These are phyloP conservation scores for Aspergillus hancockii DNA, from an alignment of 495 filamentous ascomycete species.

Conservation along the genomic window DNA sequence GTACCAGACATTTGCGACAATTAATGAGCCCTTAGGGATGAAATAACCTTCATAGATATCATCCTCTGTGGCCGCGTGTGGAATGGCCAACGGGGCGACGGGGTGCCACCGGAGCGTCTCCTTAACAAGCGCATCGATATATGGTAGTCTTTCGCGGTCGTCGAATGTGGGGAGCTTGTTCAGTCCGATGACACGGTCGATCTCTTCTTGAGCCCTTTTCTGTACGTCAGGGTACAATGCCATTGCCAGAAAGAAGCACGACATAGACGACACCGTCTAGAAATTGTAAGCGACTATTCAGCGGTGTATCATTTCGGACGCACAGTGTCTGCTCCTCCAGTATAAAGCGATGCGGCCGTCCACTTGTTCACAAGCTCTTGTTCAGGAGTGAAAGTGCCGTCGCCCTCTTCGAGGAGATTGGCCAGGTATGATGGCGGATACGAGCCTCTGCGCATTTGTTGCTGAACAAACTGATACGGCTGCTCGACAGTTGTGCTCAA, in stretches of 20 bases:
- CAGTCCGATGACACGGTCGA: slow-evolving; percentile 50
- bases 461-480: slow-evolving; percentile 46
- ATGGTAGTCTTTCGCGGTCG: slow-evolving; percentile 38
- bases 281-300: background rate
- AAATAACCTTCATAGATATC: slow-evolving; percentile 39
- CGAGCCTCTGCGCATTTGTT: slow-evolving; percentile 37
- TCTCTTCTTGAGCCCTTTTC: slow-evolving; percentile 50
- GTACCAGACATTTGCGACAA: slow-evolving; percentile 42
- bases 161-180: slow-evolving; percentile 28
- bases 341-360: slow-evolving; percentile 51
- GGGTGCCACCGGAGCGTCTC: slow-evolving; percentile 47
- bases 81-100: slow-evolving; percentile 43
- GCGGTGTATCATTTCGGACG: background rate
- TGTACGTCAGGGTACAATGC: slow-evolving; percentile 42
- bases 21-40: slow-evolving; percentile 44
- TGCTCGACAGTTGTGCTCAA: slow-evolving; percentile 28
- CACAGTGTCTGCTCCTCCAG: slow-evolving; percentile 58
- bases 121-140: slow-evolving; percentile 43
- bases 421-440: slow-evolving; percentile 42
- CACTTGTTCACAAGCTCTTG: slow-evolving; percentile 39
- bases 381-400: slow-evolving; percentile 17
- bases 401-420: slow-evolving; percentile 28
- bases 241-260: slow-evolving; percentile 39
- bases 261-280: slow-evolving; percentile 33
- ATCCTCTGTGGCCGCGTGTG: slow-evolving; percentile 54